Evolutionary conservation across 768 basidiomycete genomes (phyloP), one percentile per base, ranked within the genome.

Genomic region (Tylopilus sp.): DNA sequence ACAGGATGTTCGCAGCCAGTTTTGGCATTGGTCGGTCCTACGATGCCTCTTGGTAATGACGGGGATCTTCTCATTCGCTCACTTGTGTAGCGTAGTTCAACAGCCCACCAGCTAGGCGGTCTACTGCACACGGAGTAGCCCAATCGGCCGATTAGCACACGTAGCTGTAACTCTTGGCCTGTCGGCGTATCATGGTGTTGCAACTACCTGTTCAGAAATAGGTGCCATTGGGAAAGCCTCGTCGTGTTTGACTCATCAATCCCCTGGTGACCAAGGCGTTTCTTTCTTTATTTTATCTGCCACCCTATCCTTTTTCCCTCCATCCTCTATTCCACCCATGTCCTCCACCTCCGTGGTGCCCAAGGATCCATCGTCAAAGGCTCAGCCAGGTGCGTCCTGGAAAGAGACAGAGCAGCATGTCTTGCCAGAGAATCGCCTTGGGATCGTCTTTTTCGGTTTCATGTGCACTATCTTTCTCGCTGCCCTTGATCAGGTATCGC

Each of bases 391-490:
- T 1, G 63, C 64, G 6, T 65, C 69, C 13, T 77, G 76, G 75
- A 71, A 71, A 47, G 55, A 49, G 11, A 48, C 58, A 12, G 76
- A 77, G 42, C 61, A 73, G 40, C 75, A 77, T 50, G 60, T 75
- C 22, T 58, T 77, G 0, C 77, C 76, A 1, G 67, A 73, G 47
- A 77, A 77, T 56, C 65, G 68, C 17, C 61, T 77, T 5, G 61
- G 65, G 12, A 63, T 77, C 38, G 76, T 78, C 0, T 75, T 77
- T 33, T 58, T 69, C 31, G 75, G 76, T 23, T 60, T 78, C 33
- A 77, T 77, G 76, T 67, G 65, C 42, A 66, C 61, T 51, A 65
- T 61, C 13, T 77, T 78, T 62, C 62, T 77, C 23, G 75, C 79
- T 1, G 78, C 79, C 12, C 63, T 80, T 30, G 79, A 80, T 54